Conservation (phyloP, 1,284 basidiomycete genomes). For the Inonotus hispidus region DNA sequence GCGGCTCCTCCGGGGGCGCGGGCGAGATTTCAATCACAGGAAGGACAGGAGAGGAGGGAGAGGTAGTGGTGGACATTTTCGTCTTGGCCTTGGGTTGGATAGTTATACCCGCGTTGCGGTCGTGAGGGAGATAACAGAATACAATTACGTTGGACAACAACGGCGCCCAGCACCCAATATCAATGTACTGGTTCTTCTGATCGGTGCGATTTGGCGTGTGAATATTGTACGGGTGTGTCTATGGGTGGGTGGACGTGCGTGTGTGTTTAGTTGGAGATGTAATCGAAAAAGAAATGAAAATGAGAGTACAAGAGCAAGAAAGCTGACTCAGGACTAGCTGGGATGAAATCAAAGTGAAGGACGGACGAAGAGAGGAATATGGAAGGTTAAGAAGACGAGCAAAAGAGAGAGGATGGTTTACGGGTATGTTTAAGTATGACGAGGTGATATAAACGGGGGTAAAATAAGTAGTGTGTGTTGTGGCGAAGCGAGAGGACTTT, state of each 20-base stretch:
- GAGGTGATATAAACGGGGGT: neutral
- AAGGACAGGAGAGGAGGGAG: conserved; percentile 33
- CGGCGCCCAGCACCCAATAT: conserved; percentile 45
- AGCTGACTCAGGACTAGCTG: neutral
- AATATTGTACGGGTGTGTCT: neutral
- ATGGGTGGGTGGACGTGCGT: neutral
- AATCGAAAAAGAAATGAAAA: conserved; percentile 6
- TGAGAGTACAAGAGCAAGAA: conserved; percentile 23
- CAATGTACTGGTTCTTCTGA: conserved; percentile 2
- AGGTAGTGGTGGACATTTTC: conserved; percentile 38
- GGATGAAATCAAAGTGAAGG: conserved; percentile 1
- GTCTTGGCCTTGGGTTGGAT: conserved; percentile 7
- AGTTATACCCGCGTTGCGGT: conserved; percentile 6
- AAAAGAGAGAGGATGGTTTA: conserved; percentile 23
- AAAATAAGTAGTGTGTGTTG: neutral
- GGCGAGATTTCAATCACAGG: conserved; percentile 65
- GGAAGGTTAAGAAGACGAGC: conserved; percentile 21
- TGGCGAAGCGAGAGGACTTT: conserved; percentile 7
- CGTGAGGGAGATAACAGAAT: conserved; percentile 15
- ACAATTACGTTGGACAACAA: conserved; percentile 15
- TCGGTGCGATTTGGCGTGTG: conserved; percentile 3
- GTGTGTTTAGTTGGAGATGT: neutral
- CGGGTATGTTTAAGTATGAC: no score
- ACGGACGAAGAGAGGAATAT: conserved; percentile 1
- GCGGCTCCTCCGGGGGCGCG: conserved; percentile 47